Base-by-base conservation (phyloP, 805 yeast species). In the Spathaspora boniae region DNA sequence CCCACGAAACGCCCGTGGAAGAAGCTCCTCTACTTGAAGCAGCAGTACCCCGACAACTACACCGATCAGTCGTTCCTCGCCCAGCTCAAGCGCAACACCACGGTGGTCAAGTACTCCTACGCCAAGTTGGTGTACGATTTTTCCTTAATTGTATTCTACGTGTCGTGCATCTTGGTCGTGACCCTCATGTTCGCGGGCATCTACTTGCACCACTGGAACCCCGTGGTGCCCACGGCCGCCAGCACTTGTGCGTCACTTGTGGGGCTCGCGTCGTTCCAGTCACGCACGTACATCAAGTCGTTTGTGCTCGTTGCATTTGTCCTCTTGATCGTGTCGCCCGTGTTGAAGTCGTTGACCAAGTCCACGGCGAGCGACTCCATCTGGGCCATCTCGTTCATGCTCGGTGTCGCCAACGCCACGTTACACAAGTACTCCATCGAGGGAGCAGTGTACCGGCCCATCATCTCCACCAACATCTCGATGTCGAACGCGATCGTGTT, bases 321-420 rank as follows among this genome's bases (percentile, higher is more conserved):
- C 3, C 63, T 89, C 26, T 64, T 87, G 27, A 80, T 93, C 1
- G 66, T 91, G 28, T 84, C 97, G 0, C 98, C 98, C 0, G 91
- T 93, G 1, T 70, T 93, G 33, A 83, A 86, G 47, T 87, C 96
- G 0, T 68, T 93, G 28, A 87, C 96, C 0, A 78, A 80, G 48
- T 83, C 96, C 0, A 87, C 96, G 0, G 78, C 96, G 0, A 82
- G 93, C 0, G 98, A 93, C 62, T 86, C 96, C 11, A 87, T 93
- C 41, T 91, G 98, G 97, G 88, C 95, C 0, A 59, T 93, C 4
- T 77, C 94, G 6, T 78, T 82, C 31, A 82, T 96, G 80, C 65
- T 93, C 11, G 79, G 85, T 21, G 47, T 86, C 8, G 62, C 80
- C 29, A 87, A 87, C 48, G 62, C 88, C 3, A 51, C 80, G 17